Evolutionary conservation across 1,284 basidiomycete genomes (phyloP).

Genomic region (Boletus semigastroideus): DNA sequence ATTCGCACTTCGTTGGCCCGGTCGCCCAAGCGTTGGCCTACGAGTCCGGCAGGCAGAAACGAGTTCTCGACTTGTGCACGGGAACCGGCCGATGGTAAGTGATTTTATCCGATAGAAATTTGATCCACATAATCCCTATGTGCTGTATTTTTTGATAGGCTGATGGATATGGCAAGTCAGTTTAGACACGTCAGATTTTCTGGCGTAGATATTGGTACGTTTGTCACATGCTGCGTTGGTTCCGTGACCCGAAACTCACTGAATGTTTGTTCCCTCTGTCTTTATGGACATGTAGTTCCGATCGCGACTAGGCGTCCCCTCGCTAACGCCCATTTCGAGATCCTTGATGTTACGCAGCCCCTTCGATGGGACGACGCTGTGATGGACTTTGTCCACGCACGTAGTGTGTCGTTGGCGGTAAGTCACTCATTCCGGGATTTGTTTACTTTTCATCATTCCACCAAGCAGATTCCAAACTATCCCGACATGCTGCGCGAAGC

Average conservation of each 20-base stretch:
- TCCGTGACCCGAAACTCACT: slow-evolving; percentile 9
- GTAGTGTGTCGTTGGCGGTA: slow-evolving; percentile 57
- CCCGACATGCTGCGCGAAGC: slow-evolving; percentile 51
- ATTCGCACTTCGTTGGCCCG: slow-evolving; percentile 56
- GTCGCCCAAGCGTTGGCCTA: slow-evolving; percentile 49
- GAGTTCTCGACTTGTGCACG: slow-evolving; percentile 67
- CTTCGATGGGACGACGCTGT: slow-evolving; percentile 48
- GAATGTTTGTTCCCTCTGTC: slow-evolving; percentile 2
- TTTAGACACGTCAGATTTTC: slow-evolving; percentile 64
- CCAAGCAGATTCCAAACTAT: slow-evolving; percentile 49
- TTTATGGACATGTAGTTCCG: slow-evolving; percentile 47
- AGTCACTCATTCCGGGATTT: slow-evolving; percentile 28
- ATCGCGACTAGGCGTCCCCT: slow-evolving; percentile 62
- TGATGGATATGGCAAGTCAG: slow-evolving; percentile 64
- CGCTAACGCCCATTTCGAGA: slow-evolving; percentile 60
- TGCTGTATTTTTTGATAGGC: slow-evolving; percentile 43
- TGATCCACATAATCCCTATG: slow-evolving; percentile 24
- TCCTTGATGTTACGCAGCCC: slow-evolving; percentile 54
- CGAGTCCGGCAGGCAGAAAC: slow-evolving; percentile 39
- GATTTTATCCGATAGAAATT: slow-evolving; percentile 12
- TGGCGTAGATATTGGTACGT: slow-evolving; percentile 70
- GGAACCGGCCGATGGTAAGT: slow-evolving; percentile 70
- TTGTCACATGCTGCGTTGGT: slow-evolving; percentile 12
- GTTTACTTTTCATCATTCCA: slow-evolving; percentile 17
- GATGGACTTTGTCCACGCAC: slow-evolving; percentile 65